Evolutionary conservation across 2,329 filamentous ascomycete genomes (phyloP), one percentile per base, ranked within the genome.

Genomic region (Monilinia fructigena): DNA sequence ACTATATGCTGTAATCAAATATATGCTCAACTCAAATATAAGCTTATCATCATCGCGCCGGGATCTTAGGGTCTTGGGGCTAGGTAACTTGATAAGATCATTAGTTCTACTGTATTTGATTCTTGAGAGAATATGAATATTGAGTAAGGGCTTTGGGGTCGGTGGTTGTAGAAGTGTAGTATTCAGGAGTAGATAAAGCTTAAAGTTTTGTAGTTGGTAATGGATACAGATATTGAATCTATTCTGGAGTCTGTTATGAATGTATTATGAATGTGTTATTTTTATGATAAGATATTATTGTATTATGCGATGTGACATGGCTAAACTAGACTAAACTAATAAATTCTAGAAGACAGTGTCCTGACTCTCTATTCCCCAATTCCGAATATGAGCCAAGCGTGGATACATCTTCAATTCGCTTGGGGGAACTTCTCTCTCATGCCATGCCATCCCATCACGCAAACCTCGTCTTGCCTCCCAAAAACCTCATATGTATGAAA

Each of bases 331-430:
- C 14, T 40, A 14, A 48, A 48, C 45, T 23, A 48, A 10, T 23
- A 48, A 10, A 6, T 8, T 48, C 10, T 48, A 20, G 10, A 48
- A 48, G n/a, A 50, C n/a, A 50, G 23, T 11, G 8, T 20, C 45
- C 45, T 11, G 40, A 12, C 40, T 35, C 31, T 35, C 31, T 35
- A 35, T 35, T 35, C 31, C 31, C 31, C 31, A 35, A 35, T 35
- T 7, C 31, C 38, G 38, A 14, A 40, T 14, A 42, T 16, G 4
- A 14, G 40, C 40, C 40, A 42, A 47, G n/a, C 38, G 45, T 59
- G 40, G 40, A 31, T 20, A 31, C n/a, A 59, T 59, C 40, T 47
- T 31, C 40, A 59, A 59, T 40, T 59, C 55, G 55, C 55, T 47
- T 59, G 38, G 35, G 26, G 26, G 7, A 42, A 26, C 4, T 20